Percentiles rank a stretch among this genome's conserved stretches.
Evolutionary conservation across 208 protist species (phyloP).

Genomic region (Acanthamoeba sp.): DNA sequence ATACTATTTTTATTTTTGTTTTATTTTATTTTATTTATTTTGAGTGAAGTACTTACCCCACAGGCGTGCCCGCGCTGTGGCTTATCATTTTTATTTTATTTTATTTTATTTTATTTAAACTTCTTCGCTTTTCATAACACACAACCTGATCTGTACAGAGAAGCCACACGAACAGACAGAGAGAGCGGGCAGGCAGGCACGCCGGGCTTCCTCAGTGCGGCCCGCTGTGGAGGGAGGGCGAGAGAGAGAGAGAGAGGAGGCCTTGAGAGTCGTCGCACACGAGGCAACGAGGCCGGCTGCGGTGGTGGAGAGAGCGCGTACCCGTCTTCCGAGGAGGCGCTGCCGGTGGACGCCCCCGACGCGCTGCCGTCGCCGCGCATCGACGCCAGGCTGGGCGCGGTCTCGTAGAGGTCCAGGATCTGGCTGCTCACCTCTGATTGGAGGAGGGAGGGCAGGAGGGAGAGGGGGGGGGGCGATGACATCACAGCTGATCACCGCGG

Average conservation of each 20-base stretch:
- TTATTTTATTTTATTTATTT: too few species aligned
- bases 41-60: too few species aligned
- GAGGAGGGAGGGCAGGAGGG: neutral
- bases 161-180: too few species aligned
- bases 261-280: neutral
- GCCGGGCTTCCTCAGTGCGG: too few species aligned
- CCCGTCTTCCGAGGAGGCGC: neutral
- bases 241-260: too few species aligned
- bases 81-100: too few species aligned
- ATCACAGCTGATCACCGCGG: neutral
- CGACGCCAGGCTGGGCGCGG: slow-evolving; percentile 40
- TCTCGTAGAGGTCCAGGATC: slow-evolving; percentile 69
- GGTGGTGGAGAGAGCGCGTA: neutral
- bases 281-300: neutral
- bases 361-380: slow-evolving; percentile 44
- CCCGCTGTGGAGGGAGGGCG: too few species aligned
- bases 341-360: neutral
- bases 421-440: slow-evolving; percentile 46
- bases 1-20: neutral
- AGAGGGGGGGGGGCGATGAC: neutral
- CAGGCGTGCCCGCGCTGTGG: too few species aligned
- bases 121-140: too few species aligned
- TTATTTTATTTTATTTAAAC: too few species aligned
- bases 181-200: too few species aligned
- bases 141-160: neutral